phyloP scores from a whole-genome alignment of 495 filamentous ascomycete genomes.

The Trichoderma erinaceum region DNA sequence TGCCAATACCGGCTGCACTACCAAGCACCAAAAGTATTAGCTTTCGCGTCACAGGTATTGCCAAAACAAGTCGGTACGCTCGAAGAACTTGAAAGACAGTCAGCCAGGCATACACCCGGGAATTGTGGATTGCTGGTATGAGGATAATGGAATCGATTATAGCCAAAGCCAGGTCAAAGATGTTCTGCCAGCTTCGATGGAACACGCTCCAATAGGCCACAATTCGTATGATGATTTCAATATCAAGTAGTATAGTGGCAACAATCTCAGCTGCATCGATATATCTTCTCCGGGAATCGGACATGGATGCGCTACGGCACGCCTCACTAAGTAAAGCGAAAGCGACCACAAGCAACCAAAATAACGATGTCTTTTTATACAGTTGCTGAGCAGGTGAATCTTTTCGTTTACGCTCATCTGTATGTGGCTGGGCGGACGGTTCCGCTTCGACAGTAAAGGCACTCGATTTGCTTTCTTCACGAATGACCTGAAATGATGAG shows the following conservation, averaged over 20 bases:
- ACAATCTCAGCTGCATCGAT: slow-evolving; percentile 62
- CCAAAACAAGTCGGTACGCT: slow-evolving; percentile 86
- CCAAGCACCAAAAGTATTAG: slow-evolving; percentile 84
- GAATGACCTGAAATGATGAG: slow-evolving; percentile 95
- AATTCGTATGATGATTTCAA: slow-evolving; percentile 81
- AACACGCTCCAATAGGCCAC: slow-evolving; percentile 73
- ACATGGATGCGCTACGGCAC: slow-evolving; percentile 70
- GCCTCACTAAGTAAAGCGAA: slow-evolving; percentile 70
- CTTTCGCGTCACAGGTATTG: slow-evolving; percentile 75
- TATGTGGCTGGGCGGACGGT: slow-evolving; percentile 30
- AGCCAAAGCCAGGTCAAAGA: slow-evolving; percentile 72
- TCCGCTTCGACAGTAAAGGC: slow-evolving; percentile 80
- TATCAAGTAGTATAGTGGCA: slow-evolving; percentile 70
- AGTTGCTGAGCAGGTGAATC: slow-evolving; percentile 56
- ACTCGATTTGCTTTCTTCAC: slow-evolving; percentile 90
- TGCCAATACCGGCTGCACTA: slow-evolving; percentile 85
- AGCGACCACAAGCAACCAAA: slow-evolving; percentile 78
- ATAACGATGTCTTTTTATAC: slow-evolving; percentile 63
- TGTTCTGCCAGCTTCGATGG: slow-evolving; percentile 61
- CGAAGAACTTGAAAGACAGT: slow-evolving; percentile 90
- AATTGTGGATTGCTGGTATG: slow-evolving; percentile 70
- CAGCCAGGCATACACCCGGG: slow-evolving; percentile 77
- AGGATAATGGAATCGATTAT: slow-evolving; percentile 80
- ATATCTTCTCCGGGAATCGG: slow-evolving; percentile 39
- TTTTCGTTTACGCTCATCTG: slow-evolving; percentile 42